Evolutionary conservation across 148 eudicot genomes (phyloP), one percentile per base, ranked within the genome.

Genomic region (Vaccinium myrtillus): DNA sequence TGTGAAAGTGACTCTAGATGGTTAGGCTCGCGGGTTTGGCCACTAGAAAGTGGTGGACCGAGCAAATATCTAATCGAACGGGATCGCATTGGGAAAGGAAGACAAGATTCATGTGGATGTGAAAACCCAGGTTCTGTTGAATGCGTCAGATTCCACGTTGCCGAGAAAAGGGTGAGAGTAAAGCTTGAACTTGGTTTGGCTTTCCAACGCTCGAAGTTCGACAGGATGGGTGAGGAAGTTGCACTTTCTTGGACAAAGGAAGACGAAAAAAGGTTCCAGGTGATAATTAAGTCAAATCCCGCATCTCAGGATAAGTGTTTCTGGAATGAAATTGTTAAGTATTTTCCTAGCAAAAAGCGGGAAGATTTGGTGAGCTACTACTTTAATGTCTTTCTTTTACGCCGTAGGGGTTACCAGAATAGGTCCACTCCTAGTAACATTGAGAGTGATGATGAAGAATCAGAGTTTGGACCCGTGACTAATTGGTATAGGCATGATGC

Each of bases 371-470:
- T 94, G 67, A 92, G 92, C 87, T 97, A 95, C 90, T 97, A 94
- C 86, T 95, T 85, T 54, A 97, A 94, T 79, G 98, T 95, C 46
- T 95, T 91, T 85, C 83, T 94, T 75, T 91, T 97, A 30, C 86
- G 84, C 51, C 93, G 96, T 14, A 90, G 98, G 84, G 92, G 83
- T 56, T 71, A 86, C 82, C 98, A 97, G 88, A 97, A 97, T 84
- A 84, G 98, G 88, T 85, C 81, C 51, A 80, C 82, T 78, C 88
- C 92, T 1, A 69, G 82, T 70, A 83, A 90, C 78, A 89, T 94
- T 49, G 91, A 94, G 80, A 95, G 98, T 65, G 99, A 95, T 58
- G 98, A 97, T 78, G 99, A 97, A 73, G 95, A 93, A 65, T 86
- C 91, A 0, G 97, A 91, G 67, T 86, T 83, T 53, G 90, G 88